Base-by-base conservation (phyloP, 176 grass and related monocot genomes). In the Elaeis guineensis region DNA sequence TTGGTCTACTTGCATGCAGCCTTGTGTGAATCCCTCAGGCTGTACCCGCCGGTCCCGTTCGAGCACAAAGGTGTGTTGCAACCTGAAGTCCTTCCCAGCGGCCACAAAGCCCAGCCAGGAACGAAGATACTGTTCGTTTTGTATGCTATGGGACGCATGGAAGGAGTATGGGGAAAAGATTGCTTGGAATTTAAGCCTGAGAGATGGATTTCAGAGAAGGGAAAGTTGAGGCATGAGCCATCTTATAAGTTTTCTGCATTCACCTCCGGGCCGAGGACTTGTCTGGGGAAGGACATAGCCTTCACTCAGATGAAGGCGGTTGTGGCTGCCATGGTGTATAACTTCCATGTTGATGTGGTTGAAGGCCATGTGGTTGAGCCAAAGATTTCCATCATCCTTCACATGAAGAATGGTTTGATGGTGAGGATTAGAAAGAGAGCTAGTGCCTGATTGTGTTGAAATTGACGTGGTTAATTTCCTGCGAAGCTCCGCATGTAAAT, bases 181-280 rank as follows among this genome's bases (percentile, higher is more conserved):
- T 68, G 65, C 65, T 16, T 35, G 14, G 65, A 68, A 52, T 68
- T 68, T 52, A n/a, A 52, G 52, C 65, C 65, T 4, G 52, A 68
- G 65, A 35, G 65, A n/a, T 68, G 65, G 65, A 68, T 68, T 26
- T 68, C 65, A 2, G 52, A 55, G 51, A 68, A 68, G 24, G 65
- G 65, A 12, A 55, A 52, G 26, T n/a, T 68, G 52, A 30, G 11
- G 52, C 18, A 68, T 17, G 65, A 68, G 26, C 65, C 65, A 7
- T 54, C 65, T 16, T 68, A 68, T 25, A 68, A 44, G 65, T 68
- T 68, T 12, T 3, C 32, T 16, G 48, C 65, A 2, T 68, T 68
- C 52, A 68, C 56, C 9, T 68, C 65, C 3, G 65, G 52, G n/a
- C 65, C 65, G 1, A 30, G 65, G 18, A 68, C 65, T 9, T 68